Evolutionary conservation across 331 rosid species (phyloP), one percentile per base, ranked within the genome.

Genomic region (Quercus tomentella): DNA sequence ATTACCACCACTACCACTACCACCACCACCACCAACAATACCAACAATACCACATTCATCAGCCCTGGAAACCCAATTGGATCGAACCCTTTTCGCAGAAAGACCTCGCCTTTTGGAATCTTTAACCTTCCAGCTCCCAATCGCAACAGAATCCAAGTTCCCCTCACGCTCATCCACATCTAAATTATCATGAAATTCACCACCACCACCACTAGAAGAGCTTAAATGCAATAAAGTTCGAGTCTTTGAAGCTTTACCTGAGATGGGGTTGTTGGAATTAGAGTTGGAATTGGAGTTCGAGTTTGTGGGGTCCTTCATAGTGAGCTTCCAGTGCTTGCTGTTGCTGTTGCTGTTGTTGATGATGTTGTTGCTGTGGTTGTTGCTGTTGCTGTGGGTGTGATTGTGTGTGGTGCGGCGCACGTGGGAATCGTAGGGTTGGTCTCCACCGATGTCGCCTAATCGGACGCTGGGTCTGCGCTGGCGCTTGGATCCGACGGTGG

Each of bases 391-490:
- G 52, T 35, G 72, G 22, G 5, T 4, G 70, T 5, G 22, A 37
- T 65, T 20, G 70, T 30, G 70, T 49, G 45, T 5, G 28, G 74
- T 74, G 33, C 97, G 97, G 20, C 98, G 98, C 12, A 79, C 70
- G n/a, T 85, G 87, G 55, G 91, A 87, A 73, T 95, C 98, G 82
- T 89, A 91, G 45, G 90, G 89, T 74, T 86, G 96, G 90, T 93
- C 98, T 55, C 92, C 92, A 17, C 94, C 99, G 88, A 95, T 93
- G 77, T 95, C 98, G 58, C 99, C 99, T 61, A 95, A 86, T 70
- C 98, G 91, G 66, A 95, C 98, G 73, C 98, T 95, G 1, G 99
- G 99, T 22, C 96, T 83, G 7, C 99, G 78, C 79, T 93, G 98
- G 0, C 99, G 96, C 91, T 93, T 96, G 21, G 96, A 80, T 71